A percentile compares a stretch with the other conserved stretches of the same genome.
phyloP scores from a whole-genome alignment of 2,329 filamentous ascomycete species.

The Paracorniculantispora psalliotae region DNA sequence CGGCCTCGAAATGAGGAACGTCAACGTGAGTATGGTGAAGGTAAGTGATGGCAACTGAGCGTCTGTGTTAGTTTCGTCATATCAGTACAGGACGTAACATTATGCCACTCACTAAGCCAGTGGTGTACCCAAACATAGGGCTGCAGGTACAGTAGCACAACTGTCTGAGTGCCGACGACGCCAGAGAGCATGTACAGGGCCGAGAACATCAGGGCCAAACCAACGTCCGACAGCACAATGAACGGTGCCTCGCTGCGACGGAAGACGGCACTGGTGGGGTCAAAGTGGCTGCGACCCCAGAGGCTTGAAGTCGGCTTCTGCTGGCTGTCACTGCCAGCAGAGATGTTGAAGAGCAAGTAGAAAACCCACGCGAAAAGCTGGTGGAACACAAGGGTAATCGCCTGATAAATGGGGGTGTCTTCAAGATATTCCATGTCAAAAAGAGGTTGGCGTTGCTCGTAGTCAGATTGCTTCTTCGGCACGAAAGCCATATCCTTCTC shows the following conservation, averaged over 20 bases:
- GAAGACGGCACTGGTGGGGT: conserved; percentile 57
- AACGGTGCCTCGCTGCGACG: conserved; percentile 50
- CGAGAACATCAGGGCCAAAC: conserved; percentile 46
- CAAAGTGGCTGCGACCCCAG: conserved; percentile 52
- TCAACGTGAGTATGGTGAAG: conserved; percentile 53
- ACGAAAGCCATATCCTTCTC: conserved; percentile 64
- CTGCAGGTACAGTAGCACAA: conserved; percentile 55
- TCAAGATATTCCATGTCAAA: conserved; percentile 50
- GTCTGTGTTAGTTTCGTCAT: conserved; percentile 17
- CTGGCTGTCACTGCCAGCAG: conserved; percentile 43
- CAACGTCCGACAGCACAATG: conserved; percentile 57
- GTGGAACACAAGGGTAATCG: conserved; percentile 53
- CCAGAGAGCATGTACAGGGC: conserved; percentile 48
- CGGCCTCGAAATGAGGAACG: conserved; percentile 54
- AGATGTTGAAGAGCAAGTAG: conserved; percentile 58
- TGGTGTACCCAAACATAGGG: conserved; percentile 68
- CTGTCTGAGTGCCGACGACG: conserved; percentile 51
- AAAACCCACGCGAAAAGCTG: conserved; percentile 61
- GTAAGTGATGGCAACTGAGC: conserved; percentile 65
- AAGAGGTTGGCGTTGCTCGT: conserved; percentile 26
- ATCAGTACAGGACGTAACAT: neutral
- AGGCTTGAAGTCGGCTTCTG: conserved; percentile 37
- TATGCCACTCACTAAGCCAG: conserved; percentile 54
- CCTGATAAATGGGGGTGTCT: conserved; percentile 55
- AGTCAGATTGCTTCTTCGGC: conserved; percentile 40